Base-by-base conservation (phyloP, 2,329 filamentous ascomycete species). In the Xylaria sp. region DNA sequence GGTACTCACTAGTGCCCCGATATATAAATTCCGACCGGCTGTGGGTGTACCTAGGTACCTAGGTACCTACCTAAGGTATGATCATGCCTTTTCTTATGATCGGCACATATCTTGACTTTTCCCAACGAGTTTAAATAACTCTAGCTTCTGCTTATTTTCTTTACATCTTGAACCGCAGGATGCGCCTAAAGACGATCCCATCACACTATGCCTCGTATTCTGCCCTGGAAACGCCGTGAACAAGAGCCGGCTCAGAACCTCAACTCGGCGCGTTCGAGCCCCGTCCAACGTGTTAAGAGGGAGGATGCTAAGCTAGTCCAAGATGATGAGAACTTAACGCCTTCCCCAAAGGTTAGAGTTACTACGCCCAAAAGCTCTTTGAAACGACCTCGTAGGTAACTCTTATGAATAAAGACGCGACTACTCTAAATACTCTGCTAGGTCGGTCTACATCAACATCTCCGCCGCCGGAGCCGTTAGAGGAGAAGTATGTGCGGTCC, bases 151-250 rank as follows among this genome's bases (percentile, higher is more conserved):
- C n/a, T n/a, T n/a, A n/a, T n/a, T n/a, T n/a, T n/a, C n/a, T n/a
- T n/a, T n/a, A n/a, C n/a, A n/a, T n/a, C n/a, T n/a, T n/a, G n/a
- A n/a, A n/a, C 5, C 23, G 29, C 31, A 55, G 9, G 37, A 62
- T 64, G 51, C 13, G 23, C 54, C 21, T 3, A 44, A 19, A 31
- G 8, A 25, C 19, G 13, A 17, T 13, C 37, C 33, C 21, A 31
- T 33, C 25, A 10, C 44, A 51, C 35, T 27, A 85, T 85, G 83
- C 76, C 81, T 21, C 80, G 83, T 67, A 79, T 79, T 63, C 68
- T 86, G 6, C 83, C 83, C 1, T 85, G 83, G 83, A 79, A 81
- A 58, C 76, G 71, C 46, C 71, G 72, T 54, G 72, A 49, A 46
- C 56, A 17, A 8, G 62, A 48, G 21, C 46, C 60, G 23, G 38